A percentile compares a stretch with the other conserved stretches of the same genome.
phyloP scores from a whole-genome alignment of 192 early-diverging fungal species.

The Mortierella hygrophila region DNA sequence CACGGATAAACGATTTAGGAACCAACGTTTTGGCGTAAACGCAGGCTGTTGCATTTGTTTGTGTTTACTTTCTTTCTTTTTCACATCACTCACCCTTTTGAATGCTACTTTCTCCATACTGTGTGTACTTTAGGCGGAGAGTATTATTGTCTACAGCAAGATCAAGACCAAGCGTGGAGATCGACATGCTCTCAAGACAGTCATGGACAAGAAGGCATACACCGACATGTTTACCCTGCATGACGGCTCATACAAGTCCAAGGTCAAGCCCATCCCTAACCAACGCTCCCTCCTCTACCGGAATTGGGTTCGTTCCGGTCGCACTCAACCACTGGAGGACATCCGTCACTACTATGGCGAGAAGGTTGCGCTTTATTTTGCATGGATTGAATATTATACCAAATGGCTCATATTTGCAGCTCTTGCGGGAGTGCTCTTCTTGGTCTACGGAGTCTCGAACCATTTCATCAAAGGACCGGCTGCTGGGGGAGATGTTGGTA shows the following conservation, averaged over 20 bases:
- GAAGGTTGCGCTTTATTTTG: conserved; percentile 75
- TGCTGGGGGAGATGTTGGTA: not conserved
- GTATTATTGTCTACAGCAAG: conserved; percentile 33
- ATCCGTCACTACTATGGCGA: conserved; percentile 79
- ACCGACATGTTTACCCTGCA: conserved; percentile 67
- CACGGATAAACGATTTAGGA: not conserved
- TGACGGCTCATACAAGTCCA: conserved; percentile 63
- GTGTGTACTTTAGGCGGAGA: conserved; percentile 19
- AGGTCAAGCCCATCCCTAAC: conserved; percentile 51
- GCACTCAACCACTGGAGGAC: conserved; percentile 60
- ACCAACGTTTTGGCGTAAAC: not conserved
- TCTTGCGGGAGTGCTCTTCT: conserved; percentile 62
- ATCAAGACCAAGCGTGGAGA: conserved; percentile 33
- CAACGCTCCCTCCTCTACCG: conserved; percentile 57
- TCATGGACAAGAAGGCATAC: conserved; percentile 58
- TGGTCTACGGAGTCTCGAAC: conserved; percentile 64
- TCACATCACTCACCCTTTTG: conserved; percentile 4
- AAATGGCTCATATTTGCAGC: conserved; percentile 68
- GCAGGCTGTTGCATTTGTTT: conserved; percentile 6
- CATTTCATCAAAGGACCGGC: not conserved
- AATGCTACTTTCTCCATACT: not conserved
- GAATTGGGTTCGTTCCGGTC: conserved; percentile 57
- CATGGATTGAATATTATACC: conserved; percentile 76
- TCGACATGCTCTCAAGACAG: conserved; percentile 58
- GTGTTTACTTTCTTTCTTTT: conserved; percentile 5